phyloP scores from a whole-genome alignment of 108 stramenopile genomes.

The Asterionellopsis glacialis region DNA sequence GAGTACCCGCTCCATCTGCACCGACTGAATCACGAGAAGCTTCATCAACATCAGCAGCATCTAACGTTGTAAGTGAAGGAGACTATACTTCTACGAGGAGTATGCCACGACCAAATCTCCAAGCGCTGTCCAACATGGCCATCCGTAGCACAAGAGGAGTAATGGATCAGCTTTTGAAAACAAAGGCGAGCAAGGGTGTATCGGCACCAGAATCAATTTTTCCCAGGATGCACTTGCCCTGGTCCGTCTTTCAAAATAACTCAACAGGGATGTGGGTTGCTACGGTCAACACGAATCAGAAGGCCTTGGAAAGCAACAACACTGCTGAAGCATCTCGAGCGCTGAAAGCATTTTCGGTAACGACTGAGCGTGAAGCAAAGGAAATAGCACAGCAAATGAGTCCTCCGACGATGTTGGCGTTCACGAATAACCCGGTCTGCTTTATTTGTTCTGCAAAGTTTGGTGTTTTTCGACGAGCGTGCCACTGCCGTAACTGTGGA shows the following conservation, averaged over 20 bases:
- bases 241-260: conserved; percentile 60
- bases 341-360: conserved; percentile 37
- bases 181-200: conserved; percentile 5
- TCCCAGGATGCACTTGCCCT: conserved; percentile 57
- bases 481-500: conserved; percentile 66
- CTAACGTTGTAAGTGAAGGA: neutral
- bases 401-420: conserved; percentile 47
- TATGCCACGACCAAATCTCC: conserved; percentile 4
- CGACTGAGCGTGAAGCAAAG: conserved; percentile 36
- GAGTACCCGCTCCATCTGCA: neutral
- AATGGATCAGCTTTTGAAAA: conserved; percentile 38
- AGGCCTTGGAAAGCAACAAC: conserved; percentile 46
- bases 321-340: conserved; percentile 34
- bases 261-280: conserved; percentile 53
- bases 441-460: conserved; percentile 42
- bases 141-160: conserved; percentile 30
- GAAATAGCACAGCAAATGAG: conserved; percentile 38
- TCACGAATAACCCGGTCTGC: conserved; percentile 31
- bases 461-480: conserved; percentile 38
- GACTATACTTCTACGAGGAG: neutral
- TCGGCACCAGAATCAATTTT: conserved; percentile 19
- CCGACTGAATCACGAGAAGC: neutral
- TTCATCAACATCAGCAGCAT: conserved; percentile 1
- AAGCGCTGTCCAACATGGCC: conserved; percentile 22
- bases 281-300: conserved; percentile 53